Evolutionary conservation across 2,329 filamentous ascomycete species (phyloP), one percentile per base, ranked within the genome.

Genomic region (Penicillium rolfsii): DNA sequence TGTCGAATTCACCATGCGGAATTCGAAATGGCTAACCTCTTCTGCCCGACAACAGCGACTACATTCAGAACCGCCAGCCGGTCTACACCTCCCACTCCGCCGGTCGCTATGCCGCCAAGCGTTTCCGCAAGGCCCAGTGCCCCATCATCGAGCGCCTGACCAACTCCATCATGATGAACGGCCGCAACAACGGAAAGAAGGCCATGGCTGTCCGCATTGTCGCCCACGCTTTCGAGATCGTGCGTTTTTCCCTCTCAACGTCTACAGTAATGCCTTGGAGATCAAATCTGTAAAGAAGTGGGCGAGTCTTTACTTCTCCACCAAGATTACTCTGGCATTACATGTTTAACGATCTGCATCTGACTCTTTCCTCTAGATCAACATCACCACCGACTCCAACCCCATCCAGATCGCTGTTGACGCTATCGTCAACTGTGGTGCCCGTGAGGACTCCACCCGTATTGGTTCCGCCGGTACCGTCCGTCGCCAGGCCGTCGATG

Each of bases 361-460:
- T 53, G 40, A 53, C 36, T 62, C 46, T 35, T 56, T 59, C 24
- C 33, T 45, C 2, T 80, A 97, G 94, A 93, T 99, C 84, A 93
- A 98, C 91, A 93, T 99, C 85, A 98, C 98, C 93, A 98, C 96
- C 88, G 95, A 99, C 88, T 95, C 98, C 87, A 99, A 99, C 91
- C 95, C 95, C 80, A 96, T 99, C 87, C 95, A 99, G 87, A 89
- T 99, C 79, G 93, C 94, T 79, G 95, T 99, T 78, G 95, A 99
- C 79, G 95, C 95, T 82, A 97, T 99, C 74, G 95, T 98, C 89
- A 99, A 99, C 92, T 99, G 95, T 86, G 95, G 95, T 81, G 95
- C 95, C 83, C 94, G 95, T 82, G 95, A 99, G 94, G 95, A 99
- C 87, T 93, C 89, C 83, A 99, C 95, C 85, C 91, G 95, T 90